These are phyloP conservation scores for Neolecta irregularis DNA, from an alignment of 1,139 yeast genomes.

Conservation along the genomic window DNA sequence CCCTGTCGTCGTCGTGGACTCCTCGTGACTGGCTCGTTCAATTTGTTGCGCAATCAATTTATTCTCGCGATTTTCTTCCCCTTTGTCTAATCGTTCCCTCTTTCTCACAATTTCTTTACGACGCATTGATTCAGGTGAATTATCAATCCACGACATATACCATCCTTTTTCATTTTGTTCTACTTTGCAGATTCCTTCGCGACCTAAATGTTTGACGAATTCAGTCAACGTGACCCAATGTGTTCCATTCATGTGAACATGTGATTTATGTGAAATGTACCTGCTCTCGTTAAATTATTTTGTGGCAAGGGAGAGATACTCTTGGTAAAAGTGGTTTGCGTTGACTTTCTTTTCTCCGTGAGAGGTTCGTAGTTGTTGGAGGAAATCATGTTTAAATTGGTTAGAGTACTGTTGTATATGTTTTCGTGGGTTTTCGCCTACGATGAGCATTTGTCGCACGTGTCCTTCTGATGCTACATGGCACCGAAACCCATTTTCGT, in stretches of 20 bases:
- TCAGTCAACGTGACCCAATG: slow-evolving; percentile 57
- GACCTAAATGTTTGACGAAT: slow-evolving; percentile 51
- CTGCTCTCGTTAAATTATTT: not conserved
- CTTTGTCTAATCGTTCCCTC: slow-evolving; percentile 26
- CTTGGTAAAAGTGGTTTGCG: slow-evolving; percentile 81
- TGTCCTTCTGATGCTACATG: slow-evolving; percentile 73
- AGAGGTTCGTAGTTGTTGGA: slow-evolving; percentile 42
- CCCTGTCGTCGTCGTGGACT: no score
- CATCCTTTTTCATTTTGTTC: slow-evolving; percentile 32
- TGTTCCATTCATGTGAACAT: slow-evolving; percentile 83
- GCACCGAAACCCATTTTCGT: slow-evolving; percentile 85
- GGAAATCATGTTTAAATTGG: slow-evolving; percentile 48
- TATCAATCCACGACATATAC: slow-evolving; percentile 40
- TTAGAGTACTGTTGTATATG: slow-evolving; percentile 46
- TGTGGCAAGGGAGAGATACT: slow-evolving; percentile 34
- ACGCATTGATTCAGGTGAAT: slow-evolving; percentile 31
- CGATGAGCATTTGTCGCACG: slow-evolving; percentile 34
- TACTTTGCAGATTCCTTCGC: slow-evolving; percentile 43
- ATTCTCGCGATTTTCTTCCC: slow-evolving; percentile 33
- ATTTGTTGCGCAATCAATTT: slow-evolving; percentile 40
- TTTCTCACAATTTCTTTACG: slow-evolving; percentile 27
- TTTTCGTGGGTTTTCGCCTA: slow-evolving; percentile 30
- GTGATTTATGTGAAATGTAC: slow-evolving; percentile 49
- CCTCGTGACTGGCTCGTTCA: slow-evolving; percentile 33
- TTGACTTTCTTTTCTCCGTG: slow-evolving; percentile 75